phyloP scores from a whole-genome alignment of 164 flowering plant genomes.

The Nelumbo lutea region DNA sequence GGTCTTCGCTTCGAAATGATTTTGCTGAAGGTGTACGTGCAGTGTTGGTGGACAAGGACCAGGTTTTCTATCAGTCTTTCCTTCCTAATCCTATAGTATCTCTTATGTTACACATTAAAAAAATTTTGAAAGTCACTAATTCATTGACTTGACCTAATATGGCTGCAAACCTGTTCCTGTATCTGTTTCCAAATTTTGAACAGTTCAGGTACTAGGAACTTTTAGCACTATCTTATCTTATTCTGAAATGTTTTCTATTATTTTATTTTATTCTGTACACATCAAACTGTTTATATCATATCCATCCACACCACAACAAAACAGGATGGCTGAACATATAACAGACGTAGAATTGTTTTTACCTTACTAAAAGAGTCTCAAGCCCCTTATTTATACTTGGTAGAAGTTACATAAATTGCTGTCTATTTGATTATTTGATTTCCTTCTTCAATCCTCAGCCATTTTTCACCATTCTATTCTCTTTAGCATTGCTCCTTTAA shows the following conservation, averaged over 20 bases:
- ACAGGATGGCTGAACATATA: too few species aligned
- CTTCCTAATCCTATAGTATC: neutral
- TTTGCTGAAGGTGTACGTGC: constrained; percentile 99
- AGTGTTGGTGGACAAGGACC: constrained; percentile 93
- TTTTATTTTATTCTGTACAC: neutral
- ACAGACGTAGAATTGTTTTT: too few species aligned
- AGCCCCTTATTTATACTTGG: too few species aligned
- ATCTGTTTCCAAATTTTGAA: neutral
- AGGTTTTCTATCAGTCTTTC: constrained; percentile 38
- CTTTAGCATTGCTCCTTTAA: too few species aligned
- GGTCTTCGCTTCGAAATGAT: constrained; percentile 73
- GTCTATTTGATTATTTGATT: too few species aligned
- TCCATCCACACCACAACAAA: too few species aligned
- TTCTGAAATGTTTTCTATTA: neutral
- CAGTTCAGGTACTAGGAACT: neutral
- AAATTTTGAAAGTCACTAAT: neutral
- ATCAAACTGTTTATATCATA: too few species aligned
- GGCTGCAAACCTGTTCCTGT: neutral
- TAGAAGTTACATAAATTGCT: too few species aligned
- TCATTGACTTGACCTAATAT: neutral
- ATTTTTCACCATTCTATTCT: too few species aligned
- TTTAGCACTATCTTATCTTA: neutral
- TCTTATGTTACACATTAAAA: neutral
- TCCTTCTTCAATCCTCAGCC: too few species aligned
- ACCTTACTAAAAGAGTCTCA: too few species aligned